These are phyloP conservation scores for Actinidia chinensis DNA, from an alignment of 179 eudicot species.

Conservation along the genomic window DNA sequence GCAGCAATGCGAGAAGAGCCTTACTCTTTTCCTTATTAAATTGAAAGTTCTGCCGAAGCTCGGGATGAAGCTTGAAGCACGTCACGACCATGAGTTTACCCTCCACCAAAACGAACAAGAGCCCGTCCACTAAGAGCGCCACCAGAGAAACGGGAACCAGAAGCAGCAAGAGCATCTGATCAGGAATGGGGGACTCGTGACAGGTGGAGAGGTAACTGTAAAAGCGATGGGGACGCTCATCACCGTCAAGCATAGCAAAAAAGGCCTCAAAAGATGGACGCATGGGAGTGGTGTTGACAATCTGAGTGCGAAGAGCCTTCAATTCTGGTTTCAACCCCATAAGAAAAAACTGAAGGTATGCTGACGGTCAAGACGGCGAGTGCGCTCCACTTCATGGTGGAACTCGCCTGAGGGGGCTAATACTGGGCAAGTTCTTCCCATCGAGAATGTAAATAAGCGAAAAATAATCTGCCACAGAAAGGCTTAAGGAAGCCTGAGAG, in stretches of 20 bases:
- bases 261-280: neutral
- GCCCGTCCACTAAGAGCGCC: neutral
- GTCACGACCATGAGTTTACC: too few species aligned
- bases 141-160: neutral
- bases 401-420: neutral
- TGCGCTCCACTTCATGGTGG: too few species aligned
- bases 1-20: too few species aligned
- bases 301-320: neutral
- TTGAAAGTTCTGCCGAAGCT: neutral
- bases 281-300: neutral
- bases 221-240: neutral
- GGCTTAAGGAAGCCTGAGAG: neutral
- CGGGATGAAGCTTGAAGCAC: neutral
- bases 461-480: neutral
- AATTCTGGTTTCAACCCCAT: too few species aligned
- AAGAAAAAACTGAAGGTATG: neutral
- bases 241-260: neutral
- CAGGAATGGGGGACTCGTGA: neutral
- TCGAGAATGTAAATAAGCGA: neutral
- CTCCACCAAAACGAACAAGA: neutral
- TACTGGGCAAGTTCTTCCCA: neutral
- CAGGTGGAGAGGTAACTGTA: neutral
- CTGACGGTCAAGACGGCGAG: neutral
- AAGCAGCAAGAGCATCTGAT: neutral
- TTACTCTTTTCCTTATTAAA: too few species aligned